Evolutionary conservation across 2,329 filamentous ascomycete species (phyloP), one percentile per base, ranked within the genome.

Genomic region (Hymenoscyphus linearis): DNA sequence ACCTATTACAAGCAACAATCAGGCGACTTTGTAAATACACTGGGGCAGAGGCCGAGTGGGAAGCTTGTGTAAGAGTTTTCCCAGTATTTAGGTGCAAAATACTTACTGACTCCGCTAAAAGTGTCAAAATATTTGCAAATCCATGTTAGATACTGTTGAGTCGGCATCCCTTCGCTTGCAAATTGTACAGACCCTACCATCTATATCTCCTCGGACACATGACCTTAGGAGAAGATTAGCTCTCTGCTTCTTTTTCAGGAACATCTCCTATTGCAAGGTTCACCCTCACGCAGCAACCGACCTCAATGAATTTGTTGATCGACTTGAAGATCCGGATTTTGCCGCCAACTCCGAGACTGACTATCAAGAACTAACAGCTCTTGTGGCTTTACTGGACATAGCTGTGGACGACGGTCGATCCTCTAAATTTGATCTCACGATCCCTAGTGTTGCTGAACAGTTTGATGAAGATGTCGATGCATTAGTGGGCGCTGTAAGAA

Each of bases 401-500:
- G 87, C 85, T 16, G 79, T 97, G 57, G 90, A 91, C 62, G 84
- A 87, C 61, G 90, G 83, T 2, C 60, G 72, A 65, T 61, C 73
- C 68, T 25, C 54, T 58, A 60, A 65, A 44, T 58, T 75, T 63
- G 63, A 68, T 66, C 69, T 65, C 6, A 72, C 62, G 6, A 73
- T 73, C 53, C 55, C 67, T 52, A 73, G 76, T 55, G 65, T 69
- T 50, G 77, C 75, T 13, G 77, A 81, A 54, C 72, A 76, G 2
- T 96, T 93, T 77, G 90, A 97, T 70, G 74, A 76, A 5, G 79
- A 85, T 12, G 78, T 96, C 36, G 92, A 96, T 73, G 77, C 76
- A 25, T 78, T 96, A 4, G 80, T 84, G 1, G 74, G 76, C 18
- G 78, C 77, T 36, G 77, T 96, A 57, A 84, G 86, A 64, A 72